Percentiles rank a stretch among this genome's conserved stretches.
phyloP scores from a whole-genome alignment of 129 eudicot genomes.

The Heracleum sosnowskyi region DNA sequence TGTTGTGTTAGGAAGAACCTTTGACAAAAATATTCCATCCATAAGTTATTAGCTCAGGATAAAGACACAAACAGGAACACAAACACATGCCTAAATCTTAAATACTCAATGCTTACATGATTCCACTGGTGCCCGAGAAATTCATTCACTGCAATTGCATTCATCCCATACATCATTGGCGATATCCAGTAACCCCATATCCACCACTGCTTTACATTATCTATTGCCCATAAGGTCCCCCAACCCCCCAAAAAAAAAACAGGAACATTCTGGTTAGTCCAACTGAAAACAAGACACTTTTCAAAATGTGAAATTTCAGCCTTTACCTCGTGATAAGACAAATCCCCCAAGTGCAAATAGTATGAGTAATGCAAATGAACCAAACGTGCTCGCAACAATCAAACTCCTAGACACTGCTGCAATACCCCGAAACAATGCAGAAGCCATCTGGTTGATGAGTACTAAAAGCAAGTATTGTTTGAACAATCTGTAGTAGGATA shows the following conservation, averaged over 20 bases:
- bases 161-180: slow-evolving; percentile 78
- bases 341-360: slow-evolving; percentile 11
- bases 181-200: slow-evolving; percentile 90
- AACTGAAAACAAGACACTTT: not conserved
- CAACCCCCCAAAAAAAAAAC: not conserved
- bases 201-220: slow-evolving; percentile 72
- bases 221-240: slow-evolving; percentile 16
- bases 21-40: not conserved
- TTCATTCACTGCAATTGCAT: slow-evolving; percentile 67
- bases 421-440: slow-evolving; percentile 1
- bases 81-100: not conserved
- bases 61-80: not conserved
- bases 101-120: slow-evolving; percentile 25
- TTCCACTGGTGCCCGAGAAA: slow-evolving; percentile 66
- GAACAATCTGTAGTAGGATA: slow-evolving; percentile 5
- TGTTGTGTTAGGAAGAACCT: slow-evolving; percentile 17
- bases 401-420: not conserved
- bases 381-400: slow-evolving; percentile 5
- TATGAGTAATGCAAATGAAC: slow-evolving; percentile 4
- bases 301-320: not conserved
- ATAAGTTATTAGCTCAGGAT: not conserved
- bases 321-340: slow-evolving; percentile 9
- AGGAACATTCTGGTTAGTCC: not conserved
- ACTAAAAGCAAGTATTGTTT: slow-evolving; percentile 10
- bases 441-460: slow-evolving; percentile 13